A percentile compares a stretch with the other conserved stretches of the same genome.
These are phyloP conservation scores for Stephania yunnanensis DNA, from an alignment of 164 flowering plant species.

Conservation along the genomic window DNA sequence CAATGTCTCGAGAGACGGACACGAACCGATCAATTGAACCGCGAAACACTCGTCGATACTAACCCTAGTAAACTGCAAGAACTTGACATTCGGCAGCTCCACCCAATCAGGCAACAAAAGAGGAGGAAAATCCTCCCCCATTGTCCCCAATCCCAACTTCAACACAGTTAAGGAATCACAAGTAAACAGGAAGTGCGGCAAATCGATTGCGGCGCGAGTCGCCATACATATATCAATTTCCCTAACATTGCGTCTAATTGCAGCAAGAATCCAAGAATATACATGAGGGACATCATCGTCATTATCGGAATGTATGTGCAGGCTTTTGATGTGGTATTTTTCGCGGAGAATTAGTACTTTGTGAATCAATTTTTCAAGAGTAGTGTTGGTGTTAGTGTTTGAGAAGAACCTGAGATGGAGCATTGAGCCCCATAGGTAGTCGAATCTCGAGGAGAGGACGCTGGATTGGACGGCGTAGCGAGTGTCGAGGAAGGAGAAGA, in stretches of 20 bases:
- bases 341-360: neutral
- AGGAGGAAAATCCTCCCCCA: neutral
- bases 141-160: neutral
- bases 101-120: neutral
- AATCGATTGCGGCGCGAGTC: neutral
- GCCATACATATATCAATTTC: neutral
- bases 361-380: neutral
- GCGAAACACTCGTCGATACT: neutral
- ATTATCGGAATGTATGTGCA: neutral
- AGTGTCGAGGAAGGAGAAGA: conserved; percentile 5
- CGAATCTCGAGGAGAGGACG: conserved; percentile 3
- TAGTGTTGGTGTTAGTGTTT: neutral
- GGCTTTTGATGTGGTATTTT: neutral
- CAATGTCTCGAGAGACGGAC: neutral
- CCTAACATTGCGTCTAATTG: neutral
- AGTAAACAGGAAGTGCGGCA: neutral
- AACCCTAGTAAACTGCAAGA: neutral
- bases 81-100: neutral
- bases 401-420: conserved; percentile 9
- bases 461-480: neutral
- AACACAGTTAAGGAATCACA: neutral
- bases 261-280: neutral
- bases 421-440: neutral
- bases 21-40: neutral
- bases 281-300: neutral